Evolutionary conservation across 352 stramenopile species (phyloP).

Genomic region (Pythium sukuiense): DNA sequence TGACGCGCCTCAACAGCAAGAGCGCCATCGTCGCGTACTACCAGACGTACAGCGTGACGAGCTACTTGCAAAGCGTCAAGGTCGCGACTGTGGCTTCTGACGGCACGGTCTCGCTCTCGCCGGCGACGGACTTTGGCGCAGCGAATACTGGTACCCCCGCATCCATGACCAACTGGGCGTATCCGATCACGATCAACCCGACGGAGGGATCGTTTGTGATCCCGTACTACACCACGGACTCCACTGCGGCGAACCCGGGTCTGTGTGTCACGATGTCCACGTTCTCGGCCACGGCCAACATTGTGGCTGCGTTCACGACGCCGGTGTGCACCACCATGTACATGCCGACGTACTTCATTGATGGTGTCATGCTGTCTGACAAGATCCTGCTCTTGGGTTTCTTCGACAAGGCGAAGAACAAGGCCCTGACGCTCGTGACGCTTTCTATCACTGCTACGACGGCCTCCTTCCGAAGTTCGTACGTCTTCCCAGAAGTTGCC

Average conservation of each 20-base stretch:
- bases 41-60: conserved; percentile 29
- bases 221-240: conserved; percentile 37
- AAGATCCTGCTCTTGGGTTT: conserved; percentile 47
- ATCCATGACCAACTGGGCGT: conserved; percentile 38
- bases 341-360: conserved; percentile 36
- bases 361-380: conserved; percentile 48
- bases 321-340: conserved; percentile 48
- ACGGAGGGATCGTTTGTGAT: conserved; percentile 44
- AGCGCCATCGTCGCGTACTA: conserved; percentile 56
- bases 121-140: conserved; percentile 32
- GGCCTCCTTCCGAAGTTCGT: conserved; percentile 43
- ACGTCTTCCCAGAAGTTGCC: conserved; percentile 42
- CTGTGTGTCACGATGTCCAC: conserved; percentile 48
- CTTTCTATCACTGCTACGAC: conserved; percentile 26
- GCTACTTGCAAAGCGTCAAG: conserved; percentile 39
- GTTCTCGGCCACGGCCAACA: conserved; percentile 23
- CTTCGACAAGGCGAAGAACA: conserved; percentile 55
- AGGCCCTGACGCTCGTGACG: conserved; percentile 49
- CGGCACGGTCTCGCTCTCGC: conserved; percentile 37
- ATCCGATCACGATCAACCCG: conserved; percentile 31
- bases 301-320: conserved; percentile 31
- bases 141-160: conserved; percentile 24
- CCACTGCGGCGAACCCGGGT: conserved; percentile 25
- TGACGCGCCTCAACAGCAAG: conserved; percentile 35
- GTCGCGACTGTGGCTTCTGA: conserved; percentile 37